phyloP scores from a whole-genome alignment of 2,329 filamentous ascomycete species.

The Pseudogymnoascus sp. region DNA sequence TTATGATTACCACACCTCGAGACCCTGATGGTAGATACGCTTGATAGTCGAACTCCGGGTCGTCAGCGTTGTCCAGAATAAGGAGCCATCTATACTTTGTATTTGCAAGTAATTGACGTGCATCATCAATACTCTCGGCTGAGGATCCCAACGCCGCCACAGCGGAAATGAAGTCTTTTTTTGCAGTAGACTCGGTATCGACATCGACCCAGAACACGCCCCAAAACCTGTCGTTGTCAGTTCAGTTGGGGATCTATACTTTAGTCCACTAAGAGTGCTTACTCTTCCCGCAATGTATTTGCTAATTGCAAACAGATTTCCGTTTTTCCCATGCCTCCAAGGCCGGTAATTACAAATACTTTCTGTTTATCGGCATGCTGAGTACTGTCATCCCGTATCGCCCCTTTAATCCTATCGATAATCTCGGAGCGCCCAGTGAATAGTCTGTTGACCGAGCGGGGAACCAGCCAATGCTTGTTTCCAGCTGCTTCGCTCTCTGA shows the following conservation, averaged over 20 bases:
- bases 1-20: conserved; percentile 32
- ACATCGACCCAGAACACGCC: conserved; percentile 20
- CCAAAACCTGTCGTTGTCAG: conserved; percentile 17
- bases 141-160: conserved; percentile 6
- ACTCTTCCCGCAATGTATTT: conserved; percentile 11
- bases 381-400: background rate
- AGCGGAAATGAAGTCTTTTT: conserved; percentile 12
- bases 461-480: conserved; percentile 16
- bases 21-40: conserved; percentile 24
- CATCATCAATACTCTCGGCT: conserved; percentile 6
- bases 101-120: conserved; percentile 20
- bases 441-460: conserved; percentile 16
- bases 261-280: background rate
- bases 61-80: conserved; percentile 38
- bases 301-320: conserved; percentile 21
- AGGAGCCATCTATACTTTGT: conserved; percentile 28
- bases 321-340: conserved; percentile 29
- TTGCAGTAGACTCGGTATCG: conserved; percentile 11
- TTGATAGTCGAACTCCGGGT: conserved; percentile 24
- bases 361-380: conserved; percentile 12
- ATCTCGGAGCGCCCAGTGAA: conserved; percentile 19
- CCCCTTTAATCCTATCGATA: conserved; percentile 14
- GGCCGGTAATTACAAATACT: conserved; percentile 20
- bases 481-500: background rate
- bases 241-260: background rate